Conservation (phyloP, 2,329 filamentous ascomycete genomes). For the Penicillium freii region DNA sequence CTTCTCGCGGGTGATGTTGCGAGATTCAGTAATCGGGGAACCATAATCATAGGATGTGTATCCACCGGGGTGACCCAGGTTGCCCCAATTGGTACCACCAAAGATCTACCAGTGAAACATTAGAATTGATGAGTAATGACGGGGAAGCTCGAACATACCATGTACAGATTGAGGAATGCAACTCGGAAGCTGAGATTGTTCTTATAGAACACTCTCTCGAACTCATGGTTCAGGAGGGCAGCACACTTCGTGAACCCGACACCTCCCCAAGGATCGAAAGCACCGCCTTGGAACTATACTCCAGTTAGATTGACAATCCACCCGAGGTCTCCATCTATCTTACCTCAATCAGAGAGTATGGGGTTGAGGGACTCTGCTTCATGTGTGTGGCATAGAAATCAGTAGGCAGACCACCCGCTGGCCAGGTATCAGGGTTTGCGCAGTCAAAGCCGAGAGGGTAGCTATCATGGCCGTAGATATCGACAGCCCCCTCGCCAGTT, state of each 20-base stretch:
- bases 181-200: constrained; percentile 66
- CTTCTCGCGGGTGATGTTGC: constrained; percentile 68
- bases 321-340: constrained; percentile 3
- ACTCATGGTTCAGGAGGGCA: constrained; percentile 67
- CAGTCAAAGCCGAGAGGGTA: constrained; percentile 56
- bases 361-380: constrained; percentile 62
- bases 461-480: constrained; percentile 66
- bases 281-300: constrained; percentile 64
- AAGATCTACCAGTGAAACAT: constrained; percentile 49
- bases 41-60: constrained; percentile 64
- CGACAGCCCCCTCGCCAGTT: constrained; percentile 54
- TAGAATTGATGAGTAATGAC: not conserved
- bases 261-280: constrained; percentile 74
- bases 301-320: constrained; percentile 6
- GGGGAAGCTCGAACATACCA: constrained; percentile 50
- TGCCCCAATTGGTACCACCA: constrained; percentile 83
- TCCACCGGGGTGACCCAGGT: constrained; percentile 66
- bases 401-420: constrained; percentile 55
- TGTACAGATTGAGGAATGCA: constrained; percentile 70
- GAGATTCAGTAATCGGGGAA: constrained; percentile 66
- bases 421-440: constrained; percentile 61
- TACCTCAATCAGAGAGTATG: constrained; percentile 62
- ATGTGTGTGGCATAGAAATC: constrained; percentile 56
- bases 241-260: constrained; percentile 66
- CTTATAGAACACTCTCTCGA: constrained; percentile 77